These are phyloP conservation scores for Heliamphora exappendiculata DNA, from an alignment of 148 eudicot genomes.

Conservation along the genomic window DNA sequence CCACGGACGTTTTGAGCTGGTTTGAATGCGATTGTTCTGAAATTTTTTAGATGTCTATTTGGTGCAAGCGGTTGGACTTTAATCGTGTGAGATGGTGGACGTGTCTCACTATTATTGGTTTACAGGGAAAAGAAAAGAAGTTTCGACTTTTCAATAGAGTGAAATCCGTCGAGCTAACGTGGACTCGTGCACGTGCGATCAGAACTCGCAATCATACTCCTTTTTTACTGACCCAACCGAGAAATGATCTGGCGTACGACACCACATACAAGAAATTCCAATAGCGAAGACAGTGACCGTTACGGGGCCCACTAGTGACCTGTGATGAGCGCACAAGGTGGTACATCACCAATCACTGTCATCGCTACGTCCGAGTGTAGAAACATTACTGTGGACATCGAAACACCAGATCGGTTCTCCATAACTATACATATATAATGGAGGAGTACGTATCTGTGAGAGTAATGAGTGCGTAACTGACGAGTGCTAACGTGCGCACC, in stretches of 20 bases:
- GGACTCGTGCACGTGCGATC: slow-evolving; percentile 20
- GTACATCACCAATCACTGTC: neutral
- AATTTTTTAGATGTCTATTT: too few relatives aligned
- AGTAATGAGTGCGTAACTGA: neutral
- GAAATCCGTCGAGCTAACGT: neutral
- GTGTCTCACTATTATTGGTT: neutral
- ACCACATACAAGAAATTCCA: neutral
- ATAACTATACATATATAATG: neutral
- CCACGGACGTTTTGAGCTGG: neutral
- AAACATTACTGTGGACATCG: neutral
- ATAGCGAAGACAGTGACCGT: too few relatives aligned
- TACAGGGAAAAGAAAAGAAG: neutral
- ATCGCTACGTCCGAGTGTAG: neutral
- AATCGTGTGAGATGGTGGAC: neutral
- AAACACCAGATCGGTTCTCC: neutral
- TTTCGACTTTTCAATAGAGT: neutral
- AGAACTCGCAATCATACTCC: neutral
- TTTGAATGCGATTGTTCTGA: too few relatives aligned
- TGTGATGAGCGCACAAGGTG: too few relatives aligned
- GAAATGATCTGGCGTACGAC: neutral
- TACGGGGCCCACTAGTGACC: too few relatives aligned
- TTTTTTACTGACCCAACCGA: neutral
- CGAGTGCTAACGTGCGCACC: slow-evolving; percentile 34
- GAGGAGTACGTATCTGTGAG: neutral
- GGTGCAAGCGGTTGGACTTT: neutral